Conservation (phyloP, 2,329 filamentous ascomycete species). For the Pestalotiopsis fici region DNA sequence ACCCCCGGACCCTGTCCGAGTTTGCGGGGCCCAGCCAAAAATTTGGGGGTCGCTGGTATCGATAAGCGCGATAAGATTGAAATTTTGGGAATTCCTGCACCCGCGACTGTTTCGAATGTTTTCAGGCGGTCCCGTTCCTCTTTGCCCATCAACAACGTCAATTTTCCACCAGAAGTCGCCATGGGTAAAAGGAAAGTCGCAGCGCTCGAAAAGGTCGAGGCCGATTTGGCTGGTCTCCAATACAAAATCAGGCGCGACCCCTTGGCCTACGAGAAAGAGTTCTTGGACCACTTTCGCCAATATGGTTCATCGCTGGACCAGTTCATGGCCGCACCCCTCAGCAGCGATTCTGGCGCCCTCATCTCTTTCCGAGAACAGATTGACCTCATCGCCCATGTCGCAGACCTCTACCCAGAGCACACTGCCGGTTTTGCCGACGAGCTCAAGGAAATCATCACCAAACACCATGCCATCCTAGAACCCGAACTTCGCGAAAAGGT, state of each 20-base stretch:
- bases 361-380: slow-evolving; percentile 88
- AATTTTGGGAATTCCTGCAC: neutral
- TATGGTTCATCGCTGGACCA: slow-evolving; percentile 91
- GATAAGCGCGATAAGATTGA: slow-evolving; percentile 9
- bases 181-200: slow-evolving; percentile 90
- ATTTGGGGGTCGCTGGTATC: neutral
- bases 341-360: slow-evolving; percentile 74
- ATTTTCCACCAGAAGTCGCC: slow-evolving; percentile 13
- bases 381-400: slow-evolving; percentile 90
- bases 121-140: neutral
- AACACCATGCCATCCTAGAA: slow-evolving; percentile 82
- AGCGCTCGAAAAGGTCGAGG: slow-evolving; percentile 93
- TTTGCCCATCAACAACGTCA: neutral
- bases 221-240: slow-evolving; percentile 85
- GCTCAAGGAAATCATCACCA: slow-evolving; percentile 75
- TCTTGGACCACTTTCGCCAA: slow-evolving; percentile 83
- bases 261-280: slow-evolving; percentile 86
- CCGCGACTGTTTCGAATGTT: neutral
- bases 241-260: slow-evolving; percentile 91
- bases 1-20: neutral
- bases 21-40: neutral
- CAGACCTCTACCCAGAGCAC: slow-evolving; percentile 87
- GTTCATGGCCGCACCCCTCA: slow-evolving; percentile 81
- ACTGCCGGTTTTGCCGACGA: slow-evolving; percentile 78
- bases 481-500: slow-evolving; percentile 90